phyloP scores from a whole-genome alignment of 352 stramenopile species.

The Phytophthora macrochlamydospora region DNA sequence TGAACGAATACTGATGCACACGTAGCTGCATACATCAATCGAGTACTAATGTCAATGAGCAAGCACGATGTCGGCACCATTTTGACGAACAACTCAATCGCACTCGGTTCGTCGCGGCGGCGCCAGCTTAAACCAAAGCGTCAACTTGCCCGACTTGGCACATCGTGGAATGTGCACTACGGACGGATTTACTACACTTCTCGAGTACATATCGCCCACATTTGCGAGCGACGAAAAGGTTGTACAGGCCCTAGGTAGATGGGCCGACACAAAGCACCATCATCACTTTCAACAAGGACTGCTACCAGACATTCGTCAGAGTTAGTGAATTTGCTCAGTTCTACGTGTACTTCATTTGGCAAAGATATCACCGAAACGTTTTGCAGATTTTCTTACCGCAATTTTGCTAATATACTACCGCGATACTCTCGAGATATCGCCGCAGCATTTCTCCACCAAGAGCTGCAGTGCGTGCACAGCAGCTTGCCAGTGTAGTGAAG shows the following conservation, averaged over 20 bases:
- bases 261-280: constrained; percentile 10
- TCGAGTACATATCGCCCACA: constrained; percentile 29
- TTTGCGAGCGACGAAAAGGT: constrained; percentile 18
- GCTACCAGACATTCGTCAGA: background rate
- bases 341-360: constrained; percentile 2
- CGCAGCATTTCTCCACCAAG: constrained; percentile 4
- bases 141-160: constrained; percentile 24
- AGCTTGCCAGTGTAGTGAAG: background rate
- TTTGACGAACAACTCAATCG: background rate
- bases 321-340: background rate
- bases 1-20: background rate
- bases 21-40: background rate
- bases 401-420: constrained; percentile 15
- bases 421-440: constrained; percentile 3
- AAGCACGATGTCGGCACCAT: background rate
- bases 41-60: background rate
- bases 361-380: constrained; percentile 2
- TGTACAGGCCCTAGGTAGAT: constrained; percentile 20
- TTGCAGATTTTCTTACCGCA: constrained; percentile 10
- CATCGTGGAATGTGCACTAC: constrained; percentile 21
- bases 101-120: constrained; percentile 13
- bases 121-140: constrained; percentile 6
- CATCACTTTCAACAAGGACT: constrained; percentile 13
- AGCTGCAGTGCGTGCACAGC: background rate
- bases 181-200: constrained; percentile 20